phyloP scores from a whole-genome alignment of 2,329 filamentous ascomycete species.

The Pestalotiopsis sp. region DNA sequence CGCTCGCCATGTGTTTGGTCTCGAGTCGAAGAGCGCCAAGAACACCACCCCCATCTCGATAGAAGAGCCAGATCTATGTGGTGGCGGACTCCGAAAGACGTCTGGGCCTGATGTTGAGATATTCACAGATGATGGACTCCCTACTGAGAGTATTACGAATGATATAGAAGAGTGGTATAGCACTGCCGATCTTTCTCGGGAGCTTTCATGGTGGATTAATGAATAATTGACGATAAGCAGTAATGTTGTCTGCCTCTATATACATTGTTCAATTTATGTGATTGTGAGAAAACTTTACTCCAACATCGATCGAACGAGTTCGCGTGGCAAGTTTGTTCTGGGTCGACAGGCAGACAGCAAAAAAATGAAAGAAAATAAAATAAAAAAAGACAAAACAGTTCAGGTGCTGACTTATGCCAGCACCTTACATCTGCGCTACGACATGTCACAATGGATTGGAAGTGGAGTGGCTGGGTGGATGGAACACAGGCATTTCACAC shows the following conservation, averaged over 20 bases:
- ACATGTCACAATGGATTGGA: too few relatives aligned
- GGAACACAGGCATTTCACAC: too few relatives aligned
- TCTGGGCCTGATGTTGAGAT: neutral
- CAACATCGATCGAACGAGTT: too few relatives aligned
- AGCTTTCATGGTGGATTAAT: slow-evolving; percentile 1
- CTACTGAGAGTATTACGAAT: neutral
- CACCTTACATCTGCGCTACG: too few relatives aligned
- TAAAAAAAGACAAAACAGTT: too few relatives aligned
- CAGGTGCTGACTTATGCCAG: too few relatives aligned
- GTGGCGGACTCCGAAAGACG: neutral
- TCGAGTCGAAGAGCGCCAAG: neutral
- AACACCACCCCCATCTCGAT: neutral
- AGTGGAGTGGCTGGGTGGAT: too few relatives aligned
- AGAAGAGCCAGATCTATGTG: neutral
- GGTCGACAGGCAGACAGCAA: too few relatives aligned
- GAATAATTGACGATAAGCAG: neutral
- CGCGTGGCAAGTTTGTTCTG: too few relatives aligned
- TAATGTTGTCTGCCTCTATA: neutral
- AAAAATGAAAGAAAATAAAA: too few relatives aligned
- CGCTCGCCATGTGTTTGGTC: slow-evolving; percentile 25
- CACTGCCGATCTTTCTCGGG: neutral
- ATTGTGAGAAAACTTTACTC: neutral
- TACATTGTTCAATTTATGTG: neutral
- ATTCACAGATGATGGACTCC: neutral
- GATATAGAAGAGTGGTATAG: neutral